Base-by-base conservation (phyloP, 306 rosid species). In the Vachellia pachyceras region DNA sequence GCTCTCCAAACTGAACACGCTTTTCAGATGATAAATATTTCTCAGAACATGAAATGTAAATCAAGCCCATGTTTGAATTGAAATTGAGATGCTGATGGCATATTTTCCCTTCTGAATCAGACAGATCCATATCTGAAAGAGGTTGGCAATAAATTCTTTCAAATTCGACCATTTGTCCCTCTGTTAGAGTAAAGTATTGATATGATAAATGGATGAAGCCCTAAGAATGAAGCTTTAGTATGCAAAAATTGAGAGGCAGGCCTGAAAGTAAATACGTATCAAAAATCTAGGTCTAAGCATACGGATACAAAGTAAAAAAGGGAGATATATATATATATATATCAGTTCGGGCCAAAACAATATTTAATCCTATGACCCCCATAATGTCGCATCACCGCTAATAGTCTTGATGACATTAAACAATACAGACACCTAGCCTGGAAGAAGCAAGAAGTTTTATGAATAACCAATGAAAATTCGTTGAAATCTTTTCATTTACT, bases 1-100 rank as follows among this genome's bases (percentile, higher is more conserved):
- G 40, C 45, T 45, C 65, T 20, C 70, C 60, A 61, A 25, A 5
- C 77, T 47, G 57, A 77, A 33, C 57, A 70, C 36, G 10, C 33
- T 29, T 29, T 29, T 29, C 33, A 29, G 33, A 29, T 29, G 33
- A 29, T 29, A 29, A 29, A 29, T 29, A 29, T 29, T 29, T 29
- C 33, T 29, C 33, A 29, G 33, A 29, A 29, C 33, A 29, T 29
- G 33, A 2, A 29, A 2, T 29, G 33, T 29, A 2, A 29, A 29
- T 29, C 33, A 29, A 29, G 2, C 33, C 33, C 33, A 29, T 29
- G 33, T 29, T 29, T 29, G n/a, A n/a, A n/a, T n/a, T n/a, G n/a
- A n/a, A n/a, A n/a, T n/a, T n/a, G n/a, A n/a, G n/a, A n/a, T n/a
- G n/a, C n/a, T n/a, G n/a, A n/a, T n/a, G n/a, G n/a, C n/a, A n/a